Percentiles rank a stretch among this genome's conserved stretches.
phyloP scores from a whole-genome alignment of 2,329 filamentous ascomycete genomes.

The Penicillium polonicum region DNA sequence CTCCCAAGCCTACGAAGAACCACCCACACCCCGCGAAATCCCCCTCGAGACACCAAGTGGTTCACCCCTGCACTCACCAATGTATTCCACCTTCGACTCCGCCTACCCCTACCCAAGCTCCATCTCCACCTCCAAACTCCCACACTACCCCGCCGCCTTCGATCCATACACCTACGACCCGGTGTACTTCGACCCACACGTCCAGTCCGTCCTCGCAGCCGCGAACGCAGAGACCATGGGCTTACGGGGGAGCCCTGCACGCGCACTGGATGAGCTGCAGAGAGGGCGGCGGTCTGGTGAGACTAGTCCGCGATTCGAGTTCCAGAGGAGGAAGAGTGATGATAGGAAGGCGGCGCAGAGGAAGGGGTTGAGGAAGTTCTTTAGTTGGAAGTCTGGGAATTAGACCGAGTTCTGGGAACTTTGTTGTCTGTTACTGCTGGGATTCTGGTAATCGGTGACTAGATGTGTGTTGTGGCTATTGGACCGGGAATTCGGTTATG shows the following conservation, averaged over 20 bases:
- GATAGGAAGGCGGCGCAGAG: conserved; percentile 16
- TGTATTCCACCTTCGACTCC: neutral
- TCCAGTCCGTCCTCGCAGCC: conserved; percentile 26
- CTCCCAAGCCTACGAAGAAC: conserved; percentile 1
- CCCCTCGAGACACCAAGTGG: conserved; percentile 2
- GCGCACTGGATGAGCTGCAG: conserved; percentile 25
- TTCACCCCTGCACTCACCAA: neutral
- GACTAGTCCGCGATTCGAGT: conserved; percentile 3
- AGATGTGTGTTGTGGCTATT: neutral
- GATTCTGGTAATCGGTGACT: neutral
- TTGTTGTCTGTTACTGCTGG: neutral
- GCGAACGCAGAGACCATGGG: conserved; percentile 28
- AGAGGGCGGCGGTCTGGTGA: conserved; percentile 1
- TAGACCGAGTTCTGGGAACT: neutral
- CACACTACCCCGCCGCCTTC: neutral
- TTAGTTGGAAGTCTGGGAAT: conserved; percentile 25
- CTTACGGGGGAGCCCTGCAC: conserved; percentile 18
- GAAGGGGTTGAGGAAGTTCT: conserved; percentile 23
- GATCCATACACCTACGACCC: conserved; percentile 20
- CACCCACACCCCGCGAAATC: neutral
- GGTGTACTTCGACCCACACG: conserved; percentile 24
- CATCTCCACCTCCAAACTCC: neutral
- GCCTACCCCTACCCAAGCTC: conserved; percentile 1
- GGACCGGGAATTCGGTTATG: neutral
- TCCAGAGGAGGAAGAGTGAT: conserved; percentile 5